Evolutionary conservation across 495 filamentous ascomycete species (phyloP).

Genomic region (Aspergillus haitiensis): DNA sequence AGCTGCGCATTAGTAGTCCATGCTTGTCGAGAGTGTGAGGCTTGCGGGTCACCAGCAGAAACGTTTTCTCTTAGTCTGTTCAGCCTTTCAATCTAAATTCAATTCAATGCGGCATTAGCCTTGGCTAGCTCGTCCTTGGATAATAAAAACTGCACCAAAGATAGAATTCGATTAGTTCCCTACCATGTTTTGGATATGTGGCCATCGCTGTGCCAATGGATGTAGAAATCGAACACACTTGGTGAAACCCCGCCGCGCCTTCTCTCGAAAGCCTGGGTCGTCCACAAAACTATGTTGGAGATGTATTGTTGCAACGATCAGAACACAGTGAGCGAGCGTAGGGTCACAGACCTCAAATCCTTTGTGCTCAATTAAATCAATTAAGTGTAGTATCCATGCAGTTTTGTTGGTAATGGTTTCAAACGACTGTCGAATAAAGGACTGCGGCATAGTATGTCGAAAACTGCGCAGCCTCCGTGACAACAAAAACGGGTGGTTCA

Average conservation of each 20-base stretch:
- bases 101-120: background rate
- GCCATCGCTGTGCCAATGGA: slow-evolving; percentile 30
- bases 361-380: slow-evolving; percentile 34
- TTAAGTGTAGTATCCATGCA: slow-evolving; percentile 35
- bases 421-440: slow-evolving; percentile 39
- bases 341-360: slow-evolving; percentile 38
- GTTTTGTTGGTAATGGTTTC: slow-evolving; percentile 36
- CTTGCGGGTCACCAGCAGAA: slow-evolving; percentile 25
- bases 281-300: slow-evolving; percentile 42
- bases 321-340: slow-evolving; percentile 34
- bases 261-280: slow-evolving; percentile 33
- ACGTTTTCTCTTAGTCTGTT: slow-evolving; percentile 35
- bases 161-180: background rate
- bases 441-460: slow-evolving; percentile 40
- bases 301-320: slow-evolving; percentile 37
- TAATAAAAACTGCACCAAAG: background rate
- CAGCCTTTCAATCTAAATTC: slow-evolving; percentile 27
- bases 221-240: slow-evolving; percentile 36
- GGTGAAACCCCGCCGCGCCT: slow-evolving; percentile 32
- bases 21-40: slow-evolving; percentile 16
- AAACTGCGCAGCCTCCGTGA: slow-evolving; percentile 44
- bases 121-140: slow-evolving; percentile 8
- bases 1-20: slow-evolving; percentile 35
- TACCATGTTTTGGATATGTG: slow-evolving; percentile 35
- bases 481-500: slow-evolving; percentile 47